phyloP scores from a whole-genome alignment of 2,329 filamentous ascomycete genomes.

The Xylariaceae sp. region DNA sequence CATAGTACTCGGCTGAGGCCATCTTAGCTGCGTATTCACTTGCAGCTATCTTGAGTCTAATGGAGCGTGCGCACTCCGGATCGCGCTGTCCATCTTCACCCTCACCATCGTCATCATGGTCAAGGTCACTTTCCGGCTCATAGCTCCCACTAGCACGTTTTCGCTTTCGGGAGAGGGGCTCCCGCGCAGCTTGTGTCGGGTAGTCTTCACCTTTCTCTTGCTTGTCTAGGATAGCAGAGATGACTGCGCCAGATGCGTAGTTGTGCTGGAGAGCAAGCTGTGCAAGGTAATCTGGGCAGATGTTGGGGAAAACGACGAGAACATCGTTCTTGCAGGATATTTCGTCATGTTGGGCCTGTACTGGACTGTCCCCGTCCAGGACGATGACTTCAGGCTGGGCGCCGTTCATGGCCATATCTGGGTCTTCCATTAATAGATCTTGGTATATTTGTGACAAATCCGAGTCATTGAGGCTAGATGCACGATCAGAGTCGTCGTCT shows the following conservation, averaged over 20 bases:
- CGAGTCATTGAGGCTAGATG: background rate
- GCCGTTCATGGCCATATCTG: background rate
- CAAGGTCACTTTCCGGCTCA: background rate
- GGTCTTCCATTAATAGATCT: background rate
- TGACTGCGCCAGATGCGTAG: constrained; percentile 42
- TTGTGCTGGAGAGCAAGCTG: constrained; percentile 35
- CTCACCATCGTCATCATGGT: constrained; percentile 29
- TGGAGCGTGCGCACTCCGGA: constrained; percentile 17
- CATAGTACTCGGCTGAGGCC: constrained; percentile 22
- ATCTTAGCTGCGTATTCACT: constrained; percentile 10
- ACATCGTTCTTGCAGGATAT: constrained; percentile 41
- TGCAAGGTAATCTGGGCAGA: constrained; percentile 50
- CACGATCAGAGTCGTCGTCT: background rate
- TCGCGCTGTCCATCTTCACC: constrained; percentile 31
- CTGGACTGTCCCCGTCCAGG: constrained; percentile 9
- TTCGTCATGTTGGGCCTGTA: constrained; percentile 8
- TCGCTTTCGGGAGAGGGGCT: constrained; percentile 46
- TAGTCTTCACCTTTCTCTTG: constrained; percentile 49
- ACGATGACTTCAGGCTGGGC: constrained; percentile 14
- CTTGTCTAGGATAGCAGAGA: constrained; percentile 50
- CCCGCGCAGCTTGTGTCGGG: constrained; percentile 39
- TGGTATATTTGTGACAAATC: background rate
- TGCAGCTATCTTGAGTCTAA: constrained; percentile 30
- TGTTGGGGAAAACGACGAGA: constrained; percentile 52
- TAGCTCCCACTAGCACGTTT: constrained; percentile 43